These are phyloP conservation scores for Phytophthora cryptogea DNA, from an alignment of 352 stramenopile genomes.

Conservation along the genomic window DNA sequence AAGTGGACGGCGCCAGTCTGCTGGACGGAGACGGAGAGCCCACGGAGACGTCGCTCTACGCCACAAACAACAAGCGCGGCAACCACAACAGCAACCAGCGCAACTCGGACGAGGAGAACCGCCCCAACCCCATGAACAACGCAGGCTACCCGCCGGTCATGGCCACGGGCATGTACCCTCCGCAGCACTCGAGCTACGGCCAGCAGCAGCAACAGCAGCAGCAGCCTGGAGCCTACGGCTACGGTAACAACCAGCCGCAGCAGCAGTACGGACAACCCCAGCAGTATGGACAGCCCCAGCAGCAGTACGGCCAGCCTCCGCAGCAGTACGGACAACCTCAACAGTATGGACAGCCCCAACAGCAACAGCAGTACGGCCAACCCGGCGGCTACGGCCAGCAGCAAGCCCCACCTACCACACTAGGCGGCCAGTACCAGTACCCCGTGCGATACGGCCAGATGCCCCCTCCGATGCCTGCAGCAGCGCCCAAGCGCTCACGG, in stretches of 20 bases:
- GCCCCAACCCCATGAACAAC: constrained; percentile 32
- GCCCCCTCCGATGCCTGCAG: constrained; percentile 55
- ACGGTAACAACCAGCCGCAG: constrained; percentile 25
- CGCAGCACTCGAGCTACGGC: constrained; percentile 55
- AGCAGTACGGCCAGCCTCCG: constrained; percentile 25
- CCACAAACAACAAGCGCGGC: constrained; percentile 50
- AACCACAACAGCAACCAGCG: constrained; percentile 38
- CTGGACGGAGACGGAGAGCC: constrained; percentile 84
- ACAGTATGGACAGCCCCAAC: constrained; percentile 17
- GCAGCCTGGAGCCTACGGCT: constrained; percentile 33
- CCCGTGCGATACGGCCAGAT: constrained; percentile 25
- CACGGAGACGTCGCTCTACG: constrained; percentile 72
- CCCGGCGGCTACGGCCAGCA: constrained; percentile 10
- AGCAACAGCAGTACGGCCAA: background rate
- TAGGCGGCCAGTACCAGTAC: constrained; percentile 8
- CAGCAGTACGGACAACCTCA: constrained; percentile 37
- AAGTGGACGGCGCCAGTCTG: constrained; percentile 82
- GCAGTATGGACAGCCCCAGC: constrained; percentile 8
- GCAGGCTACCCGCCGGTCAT: constrained; percentile 48
- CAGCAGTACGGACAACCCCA: constrained; percentile 22
- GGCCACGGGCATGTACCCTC: constrained; percentile 56
- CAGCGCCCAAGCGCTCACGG: constrained; percentile 66
- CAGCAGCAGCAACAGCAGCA: constrained; percentile 31
- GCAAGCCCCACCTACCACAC: background rate
- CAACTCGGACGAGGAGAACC: constrained; percentile 73